A percentile compares a stretch with the other conserved stretches of the same genome.
phyloP scores from a whole-genome alignment of 2,329 filamentous ascomycete genomes.

The Knufia petricola region DNA sequence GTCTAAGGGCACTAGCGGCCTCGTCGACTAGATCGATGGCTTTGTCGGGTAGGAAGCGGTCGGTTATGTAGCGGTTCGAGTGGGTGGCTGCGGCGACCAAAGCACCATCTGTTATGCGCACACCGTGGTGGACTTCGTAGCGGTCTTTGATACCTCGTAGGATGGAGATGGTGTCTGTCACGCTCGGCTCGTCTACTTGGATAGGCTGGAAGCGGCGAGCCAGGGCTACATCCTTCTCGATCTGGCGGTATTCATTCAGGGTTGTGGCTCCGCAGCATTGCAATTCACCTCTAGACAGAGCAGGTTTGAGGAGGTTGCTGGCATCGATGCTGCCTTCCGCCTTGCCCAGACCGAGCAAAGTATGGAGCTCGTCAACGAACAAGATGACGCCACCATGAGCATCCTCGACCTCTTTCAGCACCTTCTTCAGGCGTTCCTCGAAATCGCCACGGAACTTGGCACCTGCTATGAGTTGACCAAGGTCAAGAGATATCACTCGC shows the following conservation, averaged over 20 bases:
- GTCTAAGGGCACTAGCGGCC: conserved; percentile 75
- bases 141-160: conserved; percentile 93
- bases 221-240: conserved; percentile 91
- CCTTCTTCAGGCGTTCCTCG: conserved; percentile 83
- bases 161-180: conserved; percentile 90
- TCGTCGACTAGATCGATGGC: conserved; percentile 96
- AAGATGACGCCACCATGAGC: conserved; percentile 83
- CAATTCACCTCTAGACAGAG: conserved; percentile 80
- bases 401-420: conserved; percentile 82
- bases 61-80: conserved; percentile 92
- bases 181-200: conserved; percentile 78
- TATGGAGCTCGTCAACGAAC: conserved; percentile 93
- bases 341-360: conserved; percentile 81
- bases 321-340: conserved; percentile 95
- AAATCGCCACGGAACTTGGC: conserved; percentile 95
- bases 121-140: conserved; percentile 95
- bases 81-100: conserved; percentile 85
- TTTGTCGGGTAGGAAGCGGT: conserved; percentile 91
- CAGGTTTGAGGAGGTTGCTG: conserved; percentile 87
- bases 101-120: conserved; percentile 84
- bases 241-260: conserved; percentile 78
- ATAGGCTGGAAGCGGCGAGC: conserved; percentile 92
- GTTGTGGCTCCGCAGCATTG: conserved; percentile 96
- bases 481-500: conserved; percentile 72
- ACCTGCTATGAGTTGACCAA: conserved; percentile 87